A percentile compares a stretch with the other conserved stretches of the same genome.
phyloP scores from a whole-genome alignment of 2,329 filamentous ascomycete genomes.

The Gremmenia infestans region DNA sequence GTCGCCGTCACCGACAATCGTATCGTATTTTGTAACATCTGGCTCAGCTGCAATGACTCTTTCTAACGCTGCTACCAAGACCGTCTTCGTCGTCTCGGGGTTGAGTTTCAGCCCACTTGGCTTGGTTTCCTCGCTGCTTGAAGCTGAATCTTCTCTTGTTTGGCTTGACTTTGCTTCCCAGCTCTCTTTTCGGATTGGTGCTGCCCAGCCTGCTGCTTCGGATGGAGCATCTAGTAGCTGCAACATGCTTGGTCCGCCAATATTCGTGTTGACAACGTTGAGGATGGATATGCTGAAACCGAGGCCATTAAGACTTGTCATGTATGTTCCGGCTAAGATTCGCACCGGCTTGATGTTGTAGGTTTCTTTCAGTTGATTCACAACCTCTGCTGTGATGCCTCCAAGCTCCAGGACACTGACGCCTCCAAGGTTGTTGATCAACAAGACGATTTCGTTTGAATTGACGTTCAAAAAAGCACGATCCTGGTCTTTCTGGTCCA shows the following conservation, averaged over 20 bases:
- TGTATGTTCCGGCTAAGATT: conserved; percentile 61
- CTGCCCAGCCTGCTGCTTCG: conserved; percentile 63
- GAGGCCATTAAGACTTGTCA: conserved; percentile 67
- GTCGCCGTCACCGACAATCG: conserved; percentile 67
- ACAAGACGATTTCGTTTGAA: conserved; percentile 56
- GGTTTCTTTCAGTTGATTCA: conserved; percentile 51
- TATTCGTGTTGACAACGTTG: conserved; percentile 51
- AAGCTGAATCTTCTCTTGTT: conserved; percentile 23
- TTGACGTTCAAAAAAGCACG: conserved; percentile 55
- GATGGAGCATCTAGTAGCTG: conserved; percentile 63
- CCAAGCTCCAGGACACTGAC: conserved; percentile 63
- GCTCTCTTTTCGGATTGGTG: conserved; percentile 52
- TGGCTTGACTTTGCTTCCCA: conserved; percentile 47
- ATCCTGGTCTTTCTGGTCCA: conserved; percentile 58
- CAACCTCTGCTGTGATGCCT: conserved; percentile 62
- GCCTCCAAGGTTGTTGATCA: conserved; percentile 67
- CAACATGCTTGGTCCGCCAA: conserved; percentile 46
- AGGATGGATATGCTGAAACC: conserved; percentile 67
- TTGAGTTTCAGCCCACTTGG: conserved; percentile 30
- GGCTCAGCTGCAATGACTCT: conserved; percentile 59
- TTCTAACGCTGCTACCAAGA: conserved; percentile 50
- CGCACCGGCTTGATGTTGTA: conserved; percentile 58
- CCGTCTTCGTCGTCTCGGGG: conserved; percentile 41
- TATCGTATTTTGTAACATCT: conserved; percentile 63
- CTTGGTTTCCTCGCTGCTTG: conserved; percentile 30